A percentile compares a stretch with the other conserved stretches of the same genome.
phyloP scores from a whole-genome alignment of 192 early-diverging fungal species.

The Oehlia diaphana region DNA sequence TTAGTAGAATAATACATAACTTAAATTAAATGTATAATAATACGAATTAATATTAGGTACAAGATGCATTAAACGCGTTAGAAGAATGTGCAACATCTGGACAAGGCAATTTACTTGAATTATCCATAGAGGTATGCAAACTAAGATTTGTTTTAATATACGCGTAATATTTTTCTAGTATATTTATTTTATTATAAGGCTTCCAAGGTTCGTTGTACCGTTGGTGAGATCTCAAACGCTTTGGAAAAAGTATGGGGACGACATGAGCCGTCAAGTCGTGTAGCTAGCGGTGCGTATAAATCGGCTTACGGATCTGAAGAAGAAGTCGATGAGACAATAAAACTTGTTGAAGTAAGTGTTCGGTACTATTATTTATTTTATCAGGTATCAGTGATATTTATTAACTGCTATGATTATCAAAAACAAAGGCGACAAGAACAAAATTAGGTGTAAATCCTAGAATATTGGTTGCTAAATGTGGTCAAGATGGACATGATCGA shows the following conservation, averaged over 20 bases:
- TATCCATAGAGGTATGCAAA: conserved; percentile 64
- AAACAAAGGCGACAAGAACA: background rate
- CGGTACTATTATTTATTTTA: too few relatives aligned
- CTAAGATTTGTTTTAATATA: background rate
- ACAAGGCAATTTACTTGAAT: conserved; percentile 70
- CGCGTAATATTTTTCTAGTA: background rate
- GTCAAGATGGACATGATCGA: conserved; percentile 91
- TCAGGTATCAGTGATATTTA: too few relatives aligned
- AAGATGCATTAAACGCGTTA: conserved; percentile 59
- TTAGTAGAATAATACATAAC: conserved; percentile 23
- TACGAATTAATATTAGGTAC: conserved; percentile 35
- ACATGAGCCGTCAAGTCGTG: conserved; percentile 76
- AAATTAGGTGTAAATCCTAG: conserved; percentile 77
- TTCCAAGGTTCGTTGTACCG: conserved; percentile 73
- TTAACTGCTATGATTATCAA: too few relatives aligned
- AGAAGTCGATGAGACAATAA: conserved; percentile 66
- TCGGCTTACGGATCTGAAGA: conserved; percentile 69
- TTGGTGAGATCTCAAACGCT: conserved; percentile 83
- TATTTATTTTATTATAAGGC: conserved; percentile 48
- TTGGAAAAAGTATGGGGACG: conserved; percentile 83
- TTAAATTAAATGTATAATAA: background rate
- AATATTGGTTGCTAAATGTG: conserved; percentile 90
- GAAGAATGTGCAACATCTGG: conserved; percentile 66
- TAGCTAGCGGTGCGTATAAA: conserved; percentile 86
- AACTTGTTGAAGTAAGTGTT: conserved; percentile 49